phyloP scores from a whole-genome alignment of 75 land plant genomes.

The Pinus albicaulis region DNA sequence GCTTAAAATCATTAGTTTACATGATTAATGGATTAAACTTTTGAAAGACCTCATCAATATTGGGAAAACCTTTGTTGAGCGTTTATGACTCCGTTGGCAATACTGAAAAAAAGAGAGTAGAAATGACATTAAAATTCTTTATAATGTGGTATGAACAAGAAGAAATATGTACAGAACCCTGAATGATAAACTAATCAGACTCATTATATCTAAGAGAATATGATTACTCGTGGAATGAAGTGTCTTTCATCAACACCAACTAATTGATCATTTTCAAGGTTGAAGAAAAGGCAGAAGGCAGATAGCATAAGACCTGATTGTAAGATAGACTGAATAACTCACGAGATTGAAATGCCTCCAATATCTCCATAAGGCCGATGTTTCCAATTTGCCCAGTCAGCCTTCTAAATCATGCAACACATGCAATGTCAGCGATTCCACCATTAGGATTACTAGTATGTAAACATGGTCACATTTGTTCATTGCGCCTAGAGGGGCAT shows the following conservation, averaged over 20 bases:
- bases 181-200: background rate
- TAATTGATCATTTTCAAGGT: constrained; percentile 7
- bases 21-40: too few relatives aligned
- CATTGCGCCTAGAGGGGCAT: too few relatives aligned
- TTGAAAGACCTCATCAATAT: too few relatives aligned
- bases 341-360: constrained; percentile 91
- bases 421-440: too few relatives aligned
- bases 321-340: constrained; percentile 12
- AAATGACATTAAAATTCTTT: background rate
- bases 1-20: too few relatives aligned
- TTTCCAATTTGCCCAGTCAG: constrained; percentile 91
- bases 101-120: too few relatives aligned
- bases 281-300: background rate
- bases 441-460: too few relatives aligned
- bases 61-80: background rate
- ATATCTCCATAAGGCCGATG: constrained; percentile 86
- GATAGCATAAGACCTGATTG: background rate
- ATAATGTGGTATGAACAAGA: background rate
- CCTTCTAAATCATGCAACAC: constrained; percentile 44
- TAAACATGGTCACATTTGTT: too few relatives aligned
- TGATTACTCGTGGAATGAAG: constrained; percentile 17
- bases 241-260: constrained; percentile 20
- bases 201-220: background rate
- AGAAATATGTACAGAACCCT: background rate
- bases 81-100: background rate